Evolutionary conservation across 768 basidiomycete species (phyloP).

Genomic region (Pulveroboletus sp.): DNA sequence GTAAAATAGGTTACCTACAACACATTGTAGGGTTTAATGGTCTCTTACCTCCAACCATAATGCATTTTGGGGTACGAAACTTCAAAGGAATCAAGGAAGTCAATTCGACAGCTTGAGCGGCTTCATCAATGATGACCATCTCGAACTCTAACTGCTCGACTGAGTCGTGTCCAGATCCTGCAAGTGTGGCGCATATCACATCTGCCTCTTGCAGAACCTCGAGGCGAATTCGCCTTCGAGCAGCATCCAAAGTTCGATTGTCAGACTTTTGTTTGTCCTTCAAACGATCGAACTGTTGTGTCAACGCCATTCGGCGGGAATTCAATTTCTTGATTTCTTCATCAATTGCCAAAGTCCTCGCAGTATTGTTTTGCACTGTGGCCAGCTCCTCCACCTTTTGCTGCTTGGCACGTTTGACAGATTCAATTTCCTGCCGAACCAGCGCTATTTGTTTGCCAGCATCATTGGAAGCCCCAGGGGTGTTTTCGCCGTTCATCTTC

Average conservation of each 20-base stretch:
- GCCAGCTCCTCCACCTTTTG: conserved; percentile 61
- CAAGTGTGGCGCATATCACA: conserved; percentile 90
- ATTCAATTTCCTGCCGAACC: conserved; percentile 65
- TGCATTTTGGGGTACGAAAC: conserved; percentile 75
- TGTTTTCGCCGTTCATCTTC: conserved; percentile 49
- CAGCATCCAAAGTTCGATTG: conserved; percentile 76
- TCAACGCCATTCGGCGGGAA: conserved; percentile 57
- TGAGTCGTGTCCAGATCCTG: conserved; percentile 88
- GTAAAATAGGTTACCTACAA: not conserved
- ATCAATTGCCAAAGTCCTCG: conserved; percentile 53
- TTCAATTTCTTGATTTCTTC: conserved; percentile 68
- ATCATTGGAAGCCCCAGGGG: conserved; percentile 43
- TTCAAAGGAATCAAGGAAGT: conserved; percentile 94
- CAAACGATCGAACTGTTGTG: conserved; percentile 67
- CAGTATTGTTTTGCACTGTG: conserved; percentile 51
- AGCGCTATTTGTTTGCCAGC: conserved; percentile 52
- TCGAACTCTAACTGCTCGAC: conserved; percentile 86
- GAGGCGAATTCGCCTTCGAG: conserved; percentile 64
- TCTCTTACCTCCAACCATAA: conserved; percentile 83
- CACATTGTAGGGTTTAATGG: not conserved
- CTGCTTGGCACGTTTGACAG: conserved; percentile 56
- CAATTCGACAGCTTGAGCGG: conserved; percentile 93
- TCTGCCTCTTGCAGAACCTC: conserved; percentile 87
- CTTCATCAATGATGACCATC: conserved; percentile 96
- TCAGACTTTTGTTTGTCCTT: conserved; percentile 83